Evolutionary conservation across 805 yeast species (phyloP).

Genomic region (Starmerella vaccinii): DNA sequence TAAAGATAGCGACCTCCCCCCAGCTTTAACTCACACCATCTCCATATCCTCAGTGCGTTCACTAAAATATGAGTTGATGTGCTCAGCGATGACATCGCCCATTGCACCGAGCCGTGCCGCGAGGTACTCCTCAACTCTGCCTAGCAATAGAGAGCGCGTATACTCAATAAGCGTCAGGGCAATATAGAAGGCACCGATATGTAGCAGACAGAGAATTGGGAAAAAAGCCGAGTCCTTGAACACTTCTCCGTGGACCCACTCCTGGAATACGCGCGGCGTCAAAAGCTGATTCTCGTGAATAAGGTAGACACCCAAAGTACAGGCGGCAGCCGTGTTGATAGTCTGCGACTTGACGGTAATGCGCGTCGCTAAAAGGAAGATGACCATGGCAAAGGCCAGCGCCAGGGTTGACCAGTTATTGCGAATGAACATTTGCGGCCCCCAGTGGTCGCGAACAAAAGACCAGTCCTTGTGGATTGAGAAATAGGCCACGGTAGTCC

Average conservation of each 20-base stretch:
- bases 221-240: constrained; percentile 5
- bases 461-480: constrained; percentile 1
- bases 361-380: constrained; percentile 9
- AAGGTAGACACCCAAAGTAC: constrained; percentile 17
- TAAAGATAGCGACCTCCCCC: no score
- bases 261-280: constrained; percentile 5
- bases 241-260: not conserved
- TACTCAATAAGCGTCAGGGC: constrained; percentile 9
- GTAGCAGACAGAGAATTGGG: constrained; percentile 9
- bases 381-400: constrained; percentile 4
- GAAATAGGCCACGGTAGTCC: constrained; percentile 6
- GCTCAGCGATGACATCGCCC: not conserved
- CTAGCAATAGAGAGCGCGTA: not conserved
- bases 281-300: constrained; percentile 13
- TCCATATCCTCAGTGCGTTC: not conserved
- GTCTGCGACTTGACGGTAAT: not conserved
- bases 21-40: not conserved
- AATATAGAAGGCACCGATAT: constrained; percentile 5
- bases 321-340: constrained; percentile 11
- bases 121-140: not conserved
- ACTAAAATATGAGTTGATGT: not conserved
- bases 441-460: not conserved
- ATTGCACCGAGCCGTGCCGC: not conserved
- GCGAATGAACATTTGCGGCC: constrained; percentile 10
- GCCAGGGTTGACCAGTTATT: constrained; percentile 11